Base-by-base conservation (phyloP, 2,329 filamentous ascomycete genomes). In the Xylaria arbuscula region DNA sequence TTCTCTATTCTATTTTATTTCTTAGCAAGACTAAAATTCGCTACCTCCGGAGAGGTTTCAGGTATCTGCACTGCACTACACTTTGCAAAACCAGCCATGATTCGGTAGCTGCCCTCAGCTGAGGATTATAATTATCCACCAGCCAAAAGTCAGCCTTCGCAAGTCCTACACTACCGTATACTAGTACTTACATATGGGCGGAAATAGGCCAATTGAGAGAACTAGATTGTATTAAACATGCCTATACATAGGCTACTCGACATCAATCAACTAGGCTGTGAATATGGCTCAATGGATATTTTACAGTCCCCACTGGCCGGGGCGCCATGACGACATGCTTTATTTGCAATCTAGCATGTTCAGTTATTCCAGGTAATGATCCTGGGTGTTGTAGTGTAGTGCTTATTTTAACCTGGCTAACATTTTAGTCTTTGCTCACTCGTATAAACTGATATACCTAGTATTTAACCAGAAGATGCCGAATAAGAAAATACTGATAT, bases 41-140 rank as follows among this genome's bases (percentile, higher is more conserved):
- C 28, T 28, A 28, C 28, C 5, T 28, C 28, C 28, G 3, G 28
- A 28, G 24, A 55, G 24, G 63, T 63, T 62, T 69, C 62, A 62
- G 45, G 54, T 53, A 57, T 40, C 36, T 11, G 50, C 22, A 28
- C 1, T 42, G 13, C 36, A 38, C 13, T 38, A 38, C 8, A 38
- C 42, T 42, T 50, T 19, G 2, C 17, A 28, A 28, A 28, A 28
- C 5, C 28, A 5, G 28, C 28, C 53, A 38, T 64, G 48, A 19
- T 17, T 48, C 10, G n/a, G 24, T 17, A 2, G n/a, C 38, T 15
- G 15, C 51, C 19, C 54, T 48, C 32, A 62, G 58, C 53, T 66
- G 45, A 62, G 13, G 11, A 36, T 38, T 48, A 58, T 45, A 45
- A 45, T 57, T 36, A 32, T 34, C 38, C 48, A 59, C 48, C 22